A percentile compares a stretch with the other conserved stretches of the same genome.
phyloP scores from a whole-genome alignment of 2,329 filamentous ascomycete species.

The Xylariaceae sp. region DNA sequence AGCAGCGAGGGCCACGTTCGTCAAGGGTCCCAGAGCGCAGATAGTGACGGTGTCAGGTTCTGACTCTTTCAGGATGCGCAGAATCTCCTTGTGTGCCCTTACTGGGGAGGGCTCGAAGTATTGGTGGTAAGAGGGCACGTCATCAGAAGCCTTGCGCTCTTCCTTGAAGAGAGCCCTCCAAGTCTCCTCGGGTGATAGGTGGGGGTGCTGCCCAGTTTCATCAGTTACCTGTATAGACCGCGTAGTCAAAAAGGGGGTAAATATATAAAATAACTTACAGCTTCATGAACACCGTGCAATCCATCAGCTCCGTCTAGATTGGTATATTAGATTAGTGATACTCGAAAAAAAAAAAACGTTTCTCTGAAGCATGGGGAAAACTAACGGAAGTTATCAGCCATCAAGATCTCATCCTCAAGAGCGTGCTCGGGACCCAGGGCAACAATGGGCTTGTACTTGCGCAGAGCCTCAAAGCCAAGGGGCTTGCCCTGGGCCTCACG shows the following conservation, averaged over 20 bases:
- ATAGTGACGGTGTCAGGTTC: constrained; percentile 83
- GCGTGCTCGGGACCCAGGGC: constrained; percentile 84
- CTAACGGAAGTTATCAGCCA: constrained; percentile 84
- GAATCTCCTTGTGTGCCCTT: constrained; percentile 77
- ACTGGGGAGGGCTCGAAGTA: constrained; percentile 71
- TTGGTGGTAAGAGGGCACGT: constrained; percentile 44
- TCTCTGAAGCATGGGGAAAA: not conserved
- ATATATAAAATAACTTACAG: constrained; percentile 33
- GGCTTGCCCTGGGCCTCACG: constrained; percentile 61
- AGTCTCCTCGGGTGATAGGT: constrained; percentile 67
- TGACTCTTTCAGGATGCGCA: constrained; percentile 77
- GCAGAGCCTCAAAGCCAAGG: constrained; percentile 68
- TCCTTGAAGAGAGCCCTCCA: constrained; percentile 65
- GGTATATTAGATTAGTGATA: constrained; percentile 11
- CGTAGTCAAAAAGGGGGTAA: too few relatives aligned
- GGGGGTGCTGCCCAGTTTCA: constrained; percentile 51
- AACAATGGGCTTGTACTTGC: constrained; percentile 70
- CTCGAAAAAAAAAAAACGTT: not conserved
- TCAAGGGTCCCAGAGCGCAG: constrained; percentile 82
- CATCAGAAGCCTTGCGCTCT: constrained; percentile 27
- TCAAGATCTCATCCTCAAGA: constrained; percentile 73
- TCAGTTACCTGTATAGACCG: not conserved
- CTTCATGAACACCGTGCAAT: constrained; percentile 67
- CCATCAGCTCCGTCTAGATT: constrained; percentile 66
- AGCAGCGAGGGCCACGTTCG: constrained; percentile 87